Evolutionary conservation across 768 basidiomycete species (phyloP).

Genomic region (Holtermanniella nyarrowii): DNA sequence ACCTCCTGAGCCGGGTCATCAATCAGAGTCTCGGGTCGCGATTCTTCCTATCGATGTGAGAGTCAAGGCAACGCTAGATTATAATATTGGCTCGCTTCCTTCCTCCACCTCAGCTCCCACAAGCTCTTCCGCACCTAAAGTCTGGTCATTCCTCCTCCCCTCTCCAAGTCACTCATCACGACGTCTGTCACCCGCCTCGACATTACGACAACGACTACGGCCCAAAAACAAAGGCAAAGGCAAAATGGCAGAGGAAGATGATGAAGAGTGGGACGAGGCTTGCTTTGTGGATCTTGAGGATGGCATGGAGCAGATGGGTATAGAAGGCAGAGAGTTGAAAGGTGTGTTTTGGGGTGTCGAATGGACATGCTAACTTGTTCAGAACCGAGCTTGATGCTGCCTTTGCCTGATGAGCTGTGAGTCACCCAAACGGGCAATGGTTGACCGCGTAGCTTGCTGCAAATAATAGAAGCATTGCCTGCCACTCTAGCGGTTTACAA

Average conservation of each 20-base stretch:
- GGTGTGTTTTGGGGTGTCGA: no score
- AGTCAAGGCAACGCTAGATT: no score
- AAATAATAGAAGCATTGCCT: conserved; percentile 19
- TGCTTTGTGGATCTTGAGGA: conserved; percentile 1
- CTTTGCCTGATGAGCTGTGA: conserved; percentile 30
- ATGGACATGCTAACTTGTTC: not conserved
- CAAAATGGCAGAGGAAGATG: not conserved
- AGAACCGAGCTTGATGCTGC: conserved; percentile 1
- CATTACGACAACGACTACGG: not conserved
- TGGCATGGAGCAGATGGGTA: not conserved
- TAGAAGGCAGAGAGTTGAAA: not conserved
- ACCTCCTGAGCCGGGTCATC: no score
- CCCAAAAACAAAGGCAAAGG: not conserved
- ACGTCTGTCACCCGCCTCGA: not conserved
- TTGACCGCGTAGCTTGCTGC: conserved; percentile 9
- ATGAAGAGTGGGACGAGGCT: not conserved
- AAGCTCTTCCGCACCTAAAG: not conserved
- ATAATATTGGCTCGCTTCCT: no score
- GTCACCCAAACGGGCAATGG: conserved; percentile 1
- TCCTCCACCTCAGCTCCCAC: not conserved
- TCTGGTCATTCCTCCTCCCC: not conserved
- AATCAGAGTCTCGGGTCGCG: no score
- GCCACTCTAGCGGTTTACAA: conserved; percentile 8
- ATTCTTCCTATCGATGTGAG: no score
- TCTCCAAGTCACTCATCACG: not conserved